Base-by-base conservation (phyloP, 179 eudicot species). In the Beta lomatogona region DNA sequence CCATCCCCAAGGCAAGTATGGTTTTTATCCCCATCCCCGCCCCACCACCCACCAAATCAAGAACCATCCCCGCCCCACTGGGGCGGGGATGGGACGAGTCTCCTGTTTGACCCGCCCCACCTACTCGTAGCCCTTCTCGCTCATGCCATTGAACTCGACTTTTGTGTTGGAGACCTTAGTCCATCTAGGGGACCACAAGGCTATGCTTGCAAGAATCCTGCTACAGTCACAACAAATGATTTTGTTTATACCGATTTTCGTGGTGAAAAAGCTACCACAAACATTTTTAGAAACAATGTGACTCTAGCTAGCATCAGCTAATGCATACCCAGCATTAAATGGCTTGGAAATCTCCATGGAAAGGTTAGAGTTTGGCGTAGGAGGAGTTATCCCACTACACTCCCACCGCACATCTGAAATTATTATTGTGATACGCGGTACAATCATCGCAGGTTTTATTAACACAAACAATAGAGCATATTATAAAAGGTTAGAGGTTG, bases 121-220 rank as follows among this genome's bases (percentile, higher is more conserved):
- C n/a, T n/a, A n/a, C n/a, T n/a, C n/a, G n/a, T 73, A 31, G 22
- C 61, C 22, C 31, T 22, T 73, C 55, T 28, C 9, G 9, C 14
- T 31, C 64, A 73, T 25, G 48, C 77, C 48, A 36, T 73, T 31
- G 64, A 73, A 73, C 64, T 54, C 21, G 82, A 80, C 28, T 72
- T 46, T 9, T 80, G 82, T 71, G 82, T 80, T 6, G 82, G 77
- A 22, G 77, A 80, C 61, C 71, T 9, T 4, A 80, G 71, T 60
- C 61, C 28, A 5, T 71, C 82, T 9, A 80, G 65, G 18, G 67
- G 50, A 9, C 82, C 77, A 9, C 46, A 54, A 14, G 82, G 82
- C 2, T 80, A 59, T 28, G 70, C 71, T 80, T 80, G 82, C 16
- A 71, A 60, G 52, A 63, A 79, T 68, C 82, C 76, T 2, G 18